Conservation (phyloP, 139 green algal species). For the Chlamydomonas incerta region DNA sequence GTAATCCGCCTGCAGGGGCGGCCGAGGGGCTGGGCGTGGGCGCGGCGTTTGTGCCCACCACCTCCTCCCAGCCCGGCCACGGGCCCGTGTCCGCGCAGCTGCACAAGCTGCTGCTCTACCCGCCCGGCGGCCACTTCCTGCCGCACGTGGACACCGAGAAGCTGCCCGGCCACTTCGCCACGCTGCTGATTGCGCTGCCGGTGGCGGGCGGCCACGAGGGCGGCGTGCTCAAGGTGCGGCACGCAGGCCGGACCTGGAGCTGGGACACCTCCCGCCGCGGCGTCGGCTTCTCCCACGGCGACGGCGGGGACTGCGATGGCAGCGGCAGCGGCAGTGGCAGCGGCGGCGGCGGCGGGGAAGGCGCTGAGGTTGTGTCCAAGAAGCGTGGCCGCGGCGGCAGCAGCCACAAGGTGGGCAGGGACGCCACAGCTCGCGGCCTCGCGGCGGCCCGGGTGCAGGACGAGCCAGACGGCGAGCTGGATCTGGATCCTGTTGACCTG, state of each 20-base stretch:
- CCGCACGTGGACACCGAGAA: slow-evolving; percentile 50
- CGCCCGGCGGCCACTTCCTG: slow-evolving; percentile 46
- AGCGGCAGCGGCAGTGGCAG: too few relatives aligned
- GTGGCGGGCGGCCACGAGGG: slow-evolving; percentile 25
- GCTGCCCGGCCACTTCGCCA: slow-evolving; percentile 42
- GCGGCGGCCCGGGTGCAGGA: too few relatives aligned
- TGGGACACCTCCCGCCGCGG: background rate
- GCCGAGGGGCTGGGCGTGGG: slow-evolving; percentile 5
- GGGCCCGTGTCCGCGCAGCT: background rate
- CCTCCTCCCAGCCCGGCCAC: too few relatives aligned
- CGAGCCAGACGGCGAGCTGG: background rate
- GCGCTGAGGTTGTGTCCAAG: too few relatives aligned
- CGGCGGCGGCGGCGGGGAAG: too few relatives aligned
- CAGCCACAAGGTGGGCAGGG: too few relatives aligned
- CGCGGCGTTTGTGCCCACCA: too few relatives aligned
- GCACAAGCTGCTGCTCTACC: slow-evolving; percentile 56
- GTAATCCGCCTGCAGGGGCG: background rate
- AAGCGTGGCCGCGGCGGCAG: too few relatives aligned
- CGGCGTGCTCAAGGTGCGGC: slow-evolving; percentile 1
- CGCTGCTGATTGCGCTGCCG: slow-evolving; percentile 52
- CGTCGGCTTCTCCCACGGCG: too few relatives aligned
- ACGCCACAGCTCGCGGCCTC: too few relatives aligned
- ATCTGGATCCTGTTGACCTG: too few relatives aligned
- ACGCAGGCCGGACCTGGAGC: background rate
- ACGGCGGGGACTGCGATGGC: too few relatives aligned